Conservation (phyloP, 176 grass and related monocot species). For the Zea luxurians region DNA sequence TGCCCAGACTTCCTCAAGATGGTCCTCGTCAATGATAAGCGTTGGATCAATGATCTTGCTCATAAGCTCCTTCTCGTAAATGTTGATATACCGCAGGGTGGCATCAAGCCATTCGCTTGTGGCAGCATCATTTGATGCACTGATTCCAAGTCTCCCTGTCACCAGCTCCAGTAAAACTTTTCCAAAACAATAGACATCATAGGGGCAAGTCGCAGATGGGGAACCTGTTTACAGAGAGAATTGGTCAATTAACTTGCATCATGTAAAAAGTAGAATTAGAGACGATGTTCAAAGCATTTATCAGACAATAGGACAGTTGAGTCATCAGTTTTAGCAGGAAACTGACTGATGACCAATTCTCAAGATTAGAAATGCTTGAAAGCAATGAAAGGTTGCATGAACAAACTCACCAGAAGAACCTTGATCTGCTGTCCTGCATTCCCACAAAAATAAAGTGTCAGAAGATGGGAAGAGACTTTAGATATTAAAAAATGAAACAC, state of each 20-base stretch:
- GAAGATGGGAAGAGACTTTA: conserved; percentile 7
- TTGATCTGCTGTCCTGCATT: conserved; percentile 66
- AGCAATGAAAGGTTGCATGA: conserved; percentile 10
- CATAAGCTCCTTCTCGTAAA: conserved; percentile 90
- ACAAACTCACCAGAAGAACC: conserved; percentile 67
- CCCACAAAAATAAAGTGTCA: conserved; percentile 33
- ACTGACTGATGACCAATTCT: neutral
- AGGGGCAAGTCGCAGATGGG: conserved; percentile 62
- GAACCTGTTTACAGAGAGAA: conserved; percentile 49
- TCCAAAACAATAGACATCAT: conserved; percentile 89
- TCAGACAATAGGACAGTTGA: neutral
- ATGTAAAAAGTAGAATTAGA: neutral
- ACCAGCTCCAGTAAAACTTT: conserved; percentile 93
- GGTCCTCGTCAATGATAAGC: conserved; percentile 95
- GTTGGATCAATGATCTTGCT: conserved; percentile 89
- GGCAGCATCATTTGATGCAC: conserved; percentile 59
- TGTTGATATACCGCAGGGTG: conserved; percentile 67
- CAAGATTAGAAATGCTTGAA: conserved; percentile 9
- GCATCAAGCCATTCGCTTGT: conserved; percentile 72
- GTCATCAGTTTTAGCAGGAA: conserved; percentile 5
- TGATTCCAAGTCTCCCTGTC: conserved; percentile 77
- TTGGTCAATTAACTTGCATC: conserved; percentile 19
- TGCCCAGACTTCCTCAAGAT: conserved; percentile 97
- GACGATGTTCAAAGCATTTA: conserved; percentile 7
- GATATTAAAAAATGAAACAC: conserved; percentile 16